Evolutionary conservation across 176 grass and related monocot genomes (phyloP).

Genomic region (Dendrocalamus sinicus): DNA sequence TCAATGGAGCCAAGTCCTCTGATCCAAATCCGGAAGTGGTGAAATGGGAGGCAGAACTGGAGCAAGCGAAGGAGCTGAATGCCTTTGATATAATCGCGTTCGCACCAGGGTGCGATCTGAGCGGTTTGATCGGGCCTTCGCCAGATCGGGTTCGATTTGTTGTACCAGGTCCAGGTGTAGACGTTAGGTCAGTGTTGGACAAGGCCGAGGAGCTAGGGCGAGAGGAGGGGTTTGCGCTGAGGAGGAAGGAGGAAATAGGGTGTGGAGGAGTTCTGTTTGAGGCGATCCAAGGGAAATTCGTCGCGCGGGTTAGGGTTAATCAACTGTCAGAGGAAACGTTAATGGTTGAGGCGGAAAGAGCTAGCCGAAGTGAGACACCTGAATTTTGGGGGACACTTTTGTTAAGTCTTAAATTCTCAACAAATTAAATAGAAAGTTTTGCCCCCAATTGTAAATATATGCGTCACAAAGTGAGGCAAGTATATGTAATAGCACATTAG

Average conservation of each 20-base stretch:
- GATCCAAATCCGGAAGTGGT: not conserved
- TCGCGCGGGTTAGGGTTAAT: not conserved
- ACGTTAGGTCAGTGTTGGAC: constrained; percentile 7
- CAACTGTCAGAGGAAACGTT: not conserved
- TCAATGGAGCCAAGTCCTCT: not conserved
- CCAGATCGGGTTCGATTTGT: constrained; percentile 28
- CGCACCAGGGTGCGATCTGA: constrained; percentile 41
- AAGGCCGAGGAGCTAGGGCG: constrained; percentile 13
- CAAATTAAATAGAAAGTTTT: not conserved
- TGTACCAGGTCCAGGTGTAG: not conserved
- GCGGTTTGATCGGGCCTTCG: constrained; percentile 40
- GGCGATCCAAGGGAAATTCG: not conserved
- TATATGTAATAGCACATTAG: not conserved
- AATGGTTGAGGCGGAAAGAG: constrained; percentile 29
- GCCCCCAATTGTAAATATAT: not conserved
- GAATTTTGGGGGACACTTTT: constrained; percentile 17
- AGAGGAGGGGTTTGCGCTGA: not conserved
- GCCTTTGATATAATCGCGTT: constrained; percentile 55
- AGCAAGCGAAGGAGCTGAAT: constrained; percentile 39
- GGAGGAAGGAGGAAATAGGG: constrained; percentile 14
- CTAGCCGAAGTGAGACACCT: not conserved
- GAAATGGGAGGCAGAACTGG: constrained; percentile 31
- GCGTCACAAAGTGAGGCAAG: not conserved
- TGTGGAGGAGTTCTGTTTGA: constrained; percentile 2
- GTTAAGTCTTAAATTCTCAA: not conserved